A percentile compares a stretch with the other conserved stretches of the same genome.
Evolutionary conservation across 169 alveolate genomes (phyloP).

Genomic region (Fabrea salina): DNA sequence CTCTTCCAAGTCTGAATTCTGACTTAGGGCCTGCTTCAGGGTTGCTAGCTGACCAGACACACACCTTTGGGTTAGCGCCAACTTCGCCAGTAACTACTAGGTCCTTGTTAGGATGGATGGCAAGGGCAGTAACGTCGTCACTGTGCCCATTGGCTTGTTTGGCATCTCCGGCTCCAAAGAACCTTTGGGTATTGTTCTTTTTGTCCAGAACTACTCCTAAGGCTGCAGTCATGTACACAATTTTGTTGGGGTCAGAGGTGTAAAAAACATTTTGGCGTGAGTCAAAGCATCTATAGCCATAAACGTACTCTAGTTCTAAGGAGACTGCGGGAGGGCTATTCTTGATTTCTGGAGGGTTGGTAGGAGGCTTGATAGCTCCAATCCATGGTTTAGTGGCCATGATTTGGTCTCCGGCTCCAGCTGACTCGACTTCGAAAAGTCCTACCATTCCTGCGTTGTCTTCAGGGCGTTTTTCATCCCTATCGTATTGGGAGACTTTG

Average conservation of each 20-base stretch:
- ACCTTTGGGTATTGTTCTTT: conserved; percentile 65
- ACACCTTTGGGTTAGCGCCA: conserved; percentile 57
- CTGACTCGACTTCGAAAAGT: conserved; percentile 62
- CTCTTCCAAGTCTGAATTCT: conserved; percentile 47
- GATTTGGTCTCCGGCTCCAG: conserved; percentile 78
- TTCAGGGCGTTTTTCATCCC: conserved; percentile 25
- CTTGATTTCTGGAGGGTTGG: conserved; percentile 59
- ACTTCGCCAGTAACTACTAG: conserved; percentile 73
- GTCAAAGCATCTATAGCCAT: conserved; percentile 83
- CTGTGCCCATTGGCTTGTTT: conserved; percentile 60
- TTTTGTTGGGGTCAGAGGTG: conserved; percentile 51
- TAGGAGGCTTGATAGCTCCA: conserved; percentile 77
- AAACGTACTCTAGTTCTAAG: conserved; percentile 71
- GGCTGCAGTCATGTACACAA: conserved; percentile 80
- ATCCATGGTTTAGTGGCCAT: conserved; percentile 83
- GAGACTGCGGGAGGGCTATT: conserved; percentile 65
- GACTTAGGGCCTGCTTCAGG: conserved; percentile 47
- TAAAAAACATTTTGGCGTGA: conserved; percentile 69
- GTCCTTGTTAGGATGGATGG: conserved; percentile 46
- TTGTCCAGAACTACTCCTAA: conserved; percentile 76
- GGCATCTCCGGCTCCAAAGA: conserved; percentile 68
- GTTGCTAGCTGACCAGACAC: conserved; percentile 61
- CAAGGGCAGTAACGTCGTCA: conserved; percentile 53
- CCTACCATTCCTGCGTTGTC: conserved; percentile 24
- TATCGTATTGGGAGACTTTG: not conserved